Base-by-base conservation (phyloP, 179 eudicot genomes). In the Vitellaria paradoxa region DNA sequence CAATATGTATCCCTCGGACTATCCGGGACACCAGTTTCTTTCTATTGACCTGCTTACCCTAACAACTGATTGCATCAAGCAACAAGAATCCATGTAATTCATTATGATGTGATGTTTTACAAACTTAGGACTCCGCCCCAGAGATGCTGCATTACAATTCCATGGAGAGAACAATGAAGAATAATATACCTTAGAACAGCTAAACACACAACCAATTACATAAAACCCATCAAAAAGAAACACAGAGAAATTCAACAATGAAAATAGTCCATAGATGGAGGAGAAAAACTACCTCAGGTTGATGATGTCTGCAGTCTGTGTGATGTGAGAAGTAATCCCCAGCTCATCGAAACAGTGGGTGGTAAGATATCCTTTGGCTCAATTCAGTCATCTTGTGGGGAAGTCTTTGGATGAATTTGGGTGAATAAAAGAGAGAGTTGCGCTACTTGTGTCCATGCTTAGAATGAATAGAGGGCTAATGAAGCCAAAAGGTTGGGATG, bases 51-150 rank as follows among this genome's bases (percentile, higher is more conserved):
- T 0, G 73, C 23, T 20, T 49, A 49, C n/a, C 55, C n/a, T 17
- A 20, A 68, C 72, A 69, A 69, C 73, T 69, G 17, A n/a, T n/a
- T n/a, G n/a, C n/a, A 18, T 21, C 59, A 47, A 49, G 57, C 53
- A 21, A 15, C 57, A 37, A 69, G 73, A 50, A 49, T 49, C 42
- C 62, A 53, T 11, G 47, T 53, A 53, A 71, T 26, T 53, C 74
- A 53, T 2, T 30, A 71, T 24, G 60, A 52, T 9, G 20, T 15
- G 62, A 11, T 18, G 4, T 21, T 37, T 23, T 68, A 55, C 14
- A 55, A 55, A 17, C 40, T 40, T 50, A 57, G 6, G 65, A 56
- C 4, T 42, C 45, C 45, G 5, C 45, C 45, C 45, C 45, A 42
- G 45, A 1, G 45, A 5, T 42, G 45, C 45, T 14, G 18, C 59